phyloP scores from a whole-genome alignment of 371 early-diverging fungal species.

The Mucor mucedo region DNA sequence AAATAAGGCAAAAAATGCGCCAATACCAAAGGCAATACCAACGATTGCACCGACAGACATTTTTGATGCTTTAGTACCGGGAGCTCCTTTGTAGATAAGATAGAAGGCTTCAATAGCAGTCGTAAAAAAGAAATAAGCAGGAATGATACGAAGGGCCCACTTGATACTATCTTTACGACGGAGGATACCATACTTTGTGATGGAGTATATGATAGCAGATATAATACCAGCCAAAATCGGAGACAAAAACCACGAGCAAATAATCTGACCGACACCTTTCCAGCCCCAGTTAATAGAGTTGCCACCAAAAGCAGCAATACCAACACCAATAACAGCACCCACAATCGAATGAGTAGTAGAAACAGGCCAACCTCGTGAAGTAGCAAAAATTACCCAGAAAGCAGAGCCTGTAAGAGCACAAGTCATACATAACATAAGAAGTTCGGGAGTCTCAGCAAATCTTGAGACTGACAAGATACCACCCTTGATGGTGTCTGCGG shows the following conservation, averaged over 20 bases:
- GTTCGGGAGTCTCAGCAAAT: constrained; percentile 69
- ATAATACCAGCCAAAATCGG: constrained; percentile 72
- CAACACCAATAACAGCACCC: constrained; percentile 81
- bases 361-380: constrained; percentile 60
- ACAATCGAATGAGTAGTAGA: constrained; percentile 73
- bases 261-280: constrained; percentile 73
- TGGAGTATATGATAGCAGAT: constrained; percentile 66
- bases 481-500: constrained; percentile 78
- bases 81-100: constrained; percentile 75
- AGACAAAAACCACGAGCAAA: constrained; percentile 80
- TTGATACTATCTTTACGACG: constrained; percentile 69
- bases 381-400: constrained; percentile 78
- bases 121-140: constrained; percentile 79
- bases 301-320: constrained; percentile 76
- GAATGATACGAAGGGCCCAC: constrained; percentile 75
- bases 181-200: constrained; percentile 69
- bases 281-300: constrained; percentile 73
- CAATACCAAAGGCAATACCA: constrained; percentile 68
- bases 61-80: constrained; percentile 48
- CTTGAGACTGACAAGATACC: constrained; percentile 62
- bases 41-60: constrained; percentile 55
- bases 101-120: constrained; percentile 71
- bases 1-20: constrained; percentile 61
- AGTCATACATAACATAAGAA: constrained; percentile 83
- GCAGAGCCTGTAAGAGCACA: constrained; percentile 81